Evolutionary conservation across 306 rosid genomes (phyloP).

Genomic region (Cucumis melo): DNA sequence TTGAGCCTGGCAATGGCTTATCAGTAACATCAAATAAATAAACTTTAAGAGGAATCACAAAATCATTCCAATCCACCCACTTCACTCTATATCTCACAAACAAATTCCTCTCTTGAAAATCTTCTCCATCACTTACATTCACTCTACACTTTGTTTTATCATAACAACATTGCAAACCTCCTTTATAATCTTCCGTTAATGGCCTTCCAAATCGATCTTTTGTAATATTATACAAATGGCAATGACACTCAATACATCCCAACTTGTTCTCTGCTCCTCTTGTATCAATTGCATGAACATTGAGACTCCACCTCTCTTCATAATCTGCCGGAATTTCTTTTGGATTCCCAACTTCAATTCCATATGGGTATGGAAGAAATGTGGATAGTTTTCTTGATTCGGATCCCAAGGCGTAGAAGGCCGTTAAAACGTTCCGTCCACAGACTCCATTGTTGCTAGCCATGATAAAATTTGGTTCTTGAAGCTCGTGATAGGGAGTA

Average conservation of each 20-base stretch:
- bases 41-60: constrained; percentile 45
- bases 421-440: constrained; percentile 10
- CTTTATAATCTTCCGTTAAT: constrained; percentile 26
- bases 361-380: constrained; percentile 48
- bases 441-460: constrained; percentile 52
- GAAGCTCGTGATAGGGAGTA: background rate
- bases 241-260: constrained; percentile 58
- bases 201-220: constrained; percentile 22
- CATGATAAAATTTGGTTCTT: background rate
- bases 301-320: constrained; percentile 66
- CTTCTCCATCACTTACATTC: constrained; percentile 29
- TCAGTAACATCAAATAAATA: constrained; percentile 61
- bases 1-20: background rate
- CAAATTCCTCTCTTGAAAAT: constrained; percentile 24
- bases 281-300: constrained; percentile 70
- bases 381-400: constrained; percentile 46
- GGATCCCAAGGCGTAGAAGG: constrained; percentile 60
- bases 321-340: constrained; percentile 37
- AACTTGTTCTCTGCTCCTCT: constrained; percentile 33
- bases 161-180: constrained; percentile 49
- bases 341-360: constrained; percentile 46
- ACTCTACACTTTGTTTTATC: constrained; percentile 38
- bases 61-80: constrained; percentile 65
- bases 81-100: constrained; percentile 48
- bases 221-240: constrained; percentile 61